Base-by-base conservation (phyloP, 495 filamentous ascomycete species). In the Daldinia caldariorum region DNA sequence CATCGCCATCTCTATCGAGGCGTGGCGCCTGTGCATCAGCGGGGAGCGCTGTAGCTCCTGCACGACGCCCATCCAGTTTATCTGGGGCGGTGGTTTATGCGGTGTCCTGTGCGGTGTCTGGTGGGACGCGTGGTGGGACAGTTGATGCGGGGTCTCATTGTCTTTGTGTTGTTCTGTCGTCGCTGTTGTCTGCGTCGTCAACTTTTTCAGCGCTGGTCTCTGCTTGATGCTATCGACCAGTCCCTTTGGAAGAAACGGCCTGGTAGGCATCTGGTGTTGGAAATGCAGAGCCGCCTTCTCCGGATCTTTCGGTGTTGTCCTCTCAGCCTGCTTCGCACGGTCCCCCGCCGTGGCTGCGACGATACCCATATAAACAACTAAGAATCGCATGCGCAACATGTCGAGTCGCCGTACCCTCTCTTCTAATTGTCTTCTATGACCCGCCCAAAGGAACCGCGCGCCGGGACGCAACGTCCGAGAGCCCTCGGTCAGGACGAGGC, bases 381-480 rank as follows among this genome's bases (percentile, higher is more conserved):
- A 70, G 67, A 84, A 88, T 32, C 88, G 86, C 76, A 85, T 89
- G 66, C 84, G 81, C 41, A 86, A 79, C 66, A 85, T 78, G 65
- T 92, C 89, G 74, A 91, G 79, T 6, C 83, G 85, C 20, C 84
- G 88, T 63, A 85, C 82, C 61, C 80, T 79, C 34, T 84, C 80
- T 76, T 85, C 82, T 38, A 87, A 72, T 43, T 78, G 75, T 49
- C 49, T 64, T 32, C 81, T 79, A 57, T 82, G 80, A 47, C 63
- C 69, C 2, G 83, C 84, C 85, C 85, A 87, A 10, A 85, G 76
- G 2, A 87, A 41, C 32, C 83, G 75, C 37, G 83, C 78, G 18
- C 72, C 69, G 4, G 78, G 82, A 18, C 78, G 77, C 58, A 85
- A 72, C 0, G 84, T 86, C 22, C 82, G 78, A 8, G 75, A 73